These are phyloP conservation scores for Amanita polypyramis DNA, from an alignment of 768 basidiomycete genomes.

Conservation along the genomic window DNA sequence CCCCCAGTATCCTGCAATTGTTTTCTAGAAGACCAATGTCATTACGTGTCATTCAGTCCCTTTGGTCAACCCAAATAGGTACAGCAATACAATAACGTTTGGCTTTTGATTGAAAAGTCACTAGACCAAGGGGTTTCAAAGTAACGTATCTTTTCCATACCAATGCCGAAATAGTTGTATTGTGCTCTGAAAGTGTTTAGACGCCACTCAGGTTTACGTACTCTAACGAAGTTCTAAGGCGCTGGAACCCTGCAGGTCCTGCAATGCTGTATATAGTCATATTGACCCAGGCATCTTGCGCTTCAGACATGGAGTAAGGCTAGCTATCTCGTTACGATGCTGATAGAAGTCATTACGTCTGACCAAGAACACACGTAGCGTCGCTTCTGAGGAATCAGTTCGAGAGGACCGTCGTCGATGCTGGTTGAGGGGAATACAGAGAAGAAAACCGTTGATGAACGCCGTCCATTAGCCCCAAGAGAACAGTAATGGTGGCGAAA, in stretches of 20 bases:
- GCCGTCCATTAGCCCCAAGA: background rate
- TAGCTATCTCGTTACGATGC: background rate
- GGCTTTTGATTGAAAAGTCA: too few species aligned
- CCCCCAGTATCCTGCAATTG: too few species aligned
- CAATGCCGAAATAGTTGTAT: background rate
- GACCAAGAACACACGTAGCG: background rate
- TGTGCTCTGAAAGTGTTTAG: background rate
- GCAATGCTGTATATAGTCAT: background rate
- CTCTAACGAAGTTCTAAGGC: too few species aligned
- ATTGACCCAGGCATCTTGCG: background rate
- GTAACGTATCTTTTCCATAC: too few species aligned
- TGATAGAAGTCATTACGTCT: conserved; percentile 1
- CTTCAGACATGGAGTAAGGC: background rate
- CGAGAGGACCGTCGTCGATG: background rate
- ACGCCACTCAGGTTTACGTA: background rate
- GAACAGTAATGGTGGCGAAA: background rate
- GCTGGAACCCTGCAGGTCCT: background rate
- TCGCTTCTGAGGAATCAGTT: conserved; percentile 2
- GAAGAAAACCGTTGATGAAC: background rate
- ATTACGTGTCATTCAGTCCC: background rate
- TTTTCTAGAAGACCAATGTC: background rate
- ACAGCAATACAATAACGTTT: too few species aligned
- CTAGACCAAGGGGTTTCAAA: too few species aligned
- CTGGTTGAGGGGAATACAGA: background rate
- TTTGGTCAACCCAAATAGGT: too few species aligned